Base-by-base conservation (phyloP, 805 yeast genomes). In the Candida morakotiae region DNA sequence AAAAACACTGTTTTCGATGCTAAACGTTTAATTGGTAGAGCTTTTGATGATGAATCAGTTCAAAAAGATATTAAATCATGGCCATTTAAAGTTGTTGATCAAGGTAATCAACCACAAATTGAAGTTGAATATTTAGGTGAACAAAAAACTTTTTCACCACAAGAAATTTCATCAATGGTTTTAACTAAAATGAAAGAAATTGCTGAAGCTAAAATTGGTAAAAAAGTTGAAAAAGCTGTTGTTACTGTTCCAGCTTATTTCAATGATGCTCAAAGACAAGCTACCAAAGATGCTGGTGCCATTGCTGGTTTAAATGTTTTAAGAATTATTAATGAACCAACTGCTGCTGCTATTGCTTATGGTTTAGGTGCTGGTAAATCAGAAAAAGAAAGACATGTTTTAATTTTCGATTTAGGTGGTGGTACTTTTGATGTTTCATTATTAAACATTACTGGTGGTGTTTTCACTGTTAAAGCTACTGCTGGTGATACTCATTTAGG, bases 341-440 rank as follows among this genome's bases (percentile, higher is more conserved):
- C 96, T 47, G 96, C 96, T 36, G 96, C 96, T 49, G 96, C 96
- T 48, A 86, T 87, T 69, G 96, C 96, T 51, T 88, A 88, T 73
- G 96, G 96, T 71, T 77, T 89, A 56, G 95, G 91, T 80, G 64
- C 69, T 44, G 87, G 87, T 62, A 63, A 63, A 52, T 63, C 69
- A 38, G 73, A 68, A 56, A 67, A 67, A 60, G 73, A 66, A 58
- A 67, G 69, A 63, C 82, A 84, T 69, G 91, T 87, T 46, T 75
- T 87, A 60, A 87, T 87, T 58, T 87, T 87, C 76, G 96, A 87
- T 71, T 76, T 87, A 60, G 96, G 96, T 79, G 96, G 96, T 71
- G 96, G 96, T 77, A 87, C 96, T 59, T 87, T 87, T 71, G 96
- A 87, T 87, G 96, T 88, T 47, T 88, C 96, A 36, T 75, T 87